These are phyloP conservation scores for Umbelopsis sp. DNA, from an alignment of 371 early-diverging fungal genomes.

Conservation along the genomic window DNA sequence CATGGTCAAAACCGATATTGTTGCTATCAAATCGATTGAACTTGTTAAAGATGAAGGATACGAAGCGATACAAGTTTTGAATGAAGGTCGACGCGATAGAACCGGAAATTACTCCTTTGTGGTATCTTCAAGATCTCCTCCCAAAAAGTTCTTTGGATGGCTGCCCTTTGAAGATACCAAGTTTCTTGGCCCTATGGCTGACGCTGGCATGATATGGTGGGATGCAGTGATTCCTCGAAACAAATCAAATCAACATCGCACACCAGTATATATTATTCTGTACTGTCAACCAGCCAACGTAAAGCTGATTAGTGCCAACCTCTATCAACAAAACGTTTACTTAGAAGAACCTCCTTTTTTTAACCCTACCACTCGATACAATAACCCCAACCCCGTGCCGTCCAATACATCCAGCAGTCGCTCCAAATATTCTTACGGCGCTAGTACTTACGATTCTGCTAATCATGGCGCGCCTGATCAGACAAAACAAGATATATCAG, in stretches of 20 bases:
- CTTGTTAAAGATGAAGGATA: constrained; percentile 40
- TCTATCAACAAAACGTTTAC: constrained; percentile 21
- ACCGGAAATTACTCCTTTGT: constrained; percentile 13
- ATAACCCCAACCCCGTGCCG: constrained; percentile 30
- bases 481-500: constrained; percentile 38
- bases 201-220: constrained; percentile 46
- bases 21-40: constrained; percentile 31
- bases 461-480: constrained; percentile 19
- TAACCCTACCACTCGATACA: constrained; percentile 39
- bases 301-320: constrained; percentile 23
- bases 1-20: constrained; percentile 49
- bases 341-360: constrained; percentile 43
- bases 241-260: constrained; percentile 34
- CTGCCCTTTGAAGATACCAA: constrained; percentile 48
- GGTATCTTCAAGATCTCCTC: not conserved
- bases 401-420: not conserved
- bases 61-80: constrained; percentile 35
- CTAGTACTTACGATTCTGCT: not conserved
- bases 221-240: constrained; percentile 49
- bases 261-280: constrained; percentile 45
- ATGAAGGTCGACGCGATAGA: constrained; percentile 38
- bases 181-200: constrained; percentile 47
- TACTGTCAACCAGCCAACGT: constrained; percentile 36
- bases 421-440: not conserved
- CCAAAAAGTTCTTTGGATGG: constrained; percentile 38